phyloP scores from a whole-genome alignment of 768 basidiomycete genomes.

The Fistulinella prunicolor region DNA sequence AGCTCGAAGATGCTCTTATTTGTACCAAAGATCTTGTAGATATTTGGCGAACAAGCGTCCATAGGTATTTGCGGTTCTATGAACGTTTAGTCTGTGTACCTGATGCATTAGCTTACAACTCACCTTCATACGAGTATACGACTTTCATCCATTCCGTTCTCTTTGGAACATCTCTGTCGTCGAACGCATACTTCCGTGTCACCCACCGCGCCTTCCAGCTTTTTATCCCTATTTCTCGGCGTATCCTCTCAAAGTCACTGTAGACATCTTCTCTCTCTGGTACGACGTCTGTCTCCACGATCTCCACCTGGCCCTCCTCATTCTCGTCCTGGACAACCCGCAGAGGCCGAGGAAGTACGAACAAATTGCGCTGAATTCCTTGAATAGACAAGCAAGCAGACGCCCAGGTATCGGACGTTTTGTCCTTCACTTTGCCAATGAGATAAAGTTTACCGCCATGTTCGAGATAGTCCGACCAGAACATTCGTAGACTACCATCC shows the following conservation, averaged over 20 bases:
- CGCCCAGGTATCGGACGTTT: slow-evolving; percentile 58
- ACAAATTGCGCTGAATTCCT: slow-evolving; percentile 86
- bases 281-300: slow-evolving; percentile 70
- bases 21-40: slow-evolving; percentile 85
- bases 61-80: slow-evolving; percentile 53
- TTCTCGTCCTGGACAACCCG: slow-evolving; percentile 42
- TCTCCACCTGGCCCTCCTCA: slow-evolving; percentile 29
- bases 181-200: slow-evolving; percentile 89
- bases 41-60: slow-evolving; percentile 76
- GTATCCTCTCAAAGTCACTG: slow-evolving; percentile 76
- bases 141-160: slow-evolving; percentile 93
- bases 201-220: slow-evolving; percentile 83
- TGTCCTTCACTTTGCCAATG: slow-evolving; percentile 88
- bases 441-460: slow-evolving; percentile 82
- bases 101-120: slow-evolving; percentile 18
- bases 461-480: slow-evolving; percentile 96
- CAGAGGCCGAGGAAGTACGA: slow-evolving; percentile 74
- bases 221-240: slow-evolving; percentile 69
- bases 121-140: slow-evolving; percentile 85
- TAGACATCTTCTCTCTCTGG: slow-evolving; percentile 73
- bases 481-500: slow-evolving; percentile 86
- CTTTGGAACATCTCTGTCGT: slow-evolving; percentile 66
- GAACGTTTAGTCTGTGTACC: neutral
- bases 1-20: slow-evolving; percentile 92
- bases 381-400: slow-evolving; percentile 87